Evolutionary conservation across 805 yeast species (phyloP).

Genomic region (Candida xiaguanensis): DNA sequence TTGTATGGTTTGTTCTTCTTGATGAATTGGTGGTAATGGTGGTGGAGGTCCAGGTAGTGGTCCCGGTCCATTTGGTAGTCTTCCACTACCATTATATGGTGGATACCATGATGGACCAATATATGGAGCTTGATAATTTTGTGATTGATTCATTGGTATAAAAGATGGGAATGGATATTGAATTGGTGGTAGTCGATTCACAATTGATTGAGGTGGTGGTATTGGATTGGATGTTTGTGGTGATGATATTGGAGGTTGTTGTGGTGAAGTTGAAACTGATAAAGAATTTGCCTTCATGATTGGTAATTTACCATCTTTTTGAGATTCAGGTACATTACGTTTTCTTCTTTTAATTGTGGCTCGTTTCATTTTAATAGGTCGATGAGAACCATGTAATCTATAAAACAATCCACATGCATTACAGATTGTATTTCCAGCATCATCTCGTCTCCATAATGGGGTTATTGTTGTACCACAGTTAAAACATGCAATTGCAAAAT

Average conservation of each 20-base stretch:
- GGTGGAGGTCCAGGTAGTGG: slow-evolving; percentile 43
- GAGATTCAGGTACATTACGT: slow-evolving; percentile 32
- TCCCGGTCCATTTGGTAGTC: slow-evolving; percentile 41
- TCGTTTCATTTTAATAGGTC: slow-evolving; percentile 75
- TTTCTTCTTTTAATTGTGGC: slow-evolving; percentile 72
- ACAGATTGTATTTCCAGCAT: slow-evolving; percentile 77
- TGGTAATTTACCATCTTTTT: not conserved
- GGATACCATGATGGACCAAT: slow-evolving; percentile 17
- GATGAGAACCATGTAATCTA: slow-evolving; percentile 67
- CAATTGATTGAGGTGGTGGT: not conserved
- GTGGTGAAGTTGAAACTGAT: not conserved
- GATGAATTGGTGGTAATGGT: slow-evolving; percentile 9
- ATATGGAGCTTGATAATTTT: slow-evolving; percentile 3
- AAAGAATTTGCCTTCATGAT: not conserved
- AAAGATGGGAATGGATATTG: slow-evolving; percentile 4
- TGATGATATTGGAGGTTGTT: slow-evolving; percentile 4
- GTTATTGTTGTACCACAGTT: slow-evolving; percentile 85
- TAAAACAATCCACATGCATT: slow-evolving; percentile 85
- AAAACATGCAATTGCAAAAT: slow-evolving; percentile 69
- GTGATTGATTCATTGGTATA: not conserved
- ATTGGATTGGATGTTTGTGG: not conserved
- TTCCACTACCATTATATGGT: slow-evolving; percentile 31
- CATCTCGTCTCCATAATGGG: slow-evolving; percentile 84
- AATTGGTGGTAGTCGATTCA: slow-evolving; percentile 6
- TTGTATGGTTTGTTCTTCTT: no score